Evolutionary conservation across 179 eudicot species (phyloP).

Genomic region (Silene vulgaris): DNA sequence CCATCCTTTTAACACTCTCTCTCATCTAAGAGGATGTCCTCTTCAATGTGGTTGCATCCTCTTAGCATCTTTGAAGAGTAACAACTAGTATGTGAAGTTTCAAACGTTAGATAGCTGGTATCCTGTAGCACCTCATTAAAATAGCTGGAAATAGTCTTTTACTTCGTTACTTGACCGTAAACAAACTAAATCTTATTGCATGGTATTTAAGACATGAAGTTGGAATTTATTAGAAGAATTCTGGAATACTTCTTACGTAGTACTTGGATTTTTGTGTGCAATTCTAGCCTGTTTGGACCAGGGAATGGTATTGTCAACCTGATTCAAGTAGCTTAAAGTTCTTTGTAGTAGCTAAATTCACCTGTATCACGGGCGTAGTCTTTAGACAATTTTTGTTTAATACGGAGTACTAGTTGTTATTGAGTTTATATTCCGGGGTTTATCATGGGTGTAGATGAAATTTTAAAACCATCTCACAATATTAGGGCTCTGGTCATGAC

Average conservation of each 20-base stretch:
- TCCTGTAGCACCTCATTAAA: neutral
- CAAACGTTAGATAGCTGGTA: neutral
- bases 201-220: neutral
- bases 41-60: no score
- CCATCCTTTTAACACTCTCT: no score
- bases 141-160: neutral
- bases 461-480: neutral
- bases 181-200: constrained; percentile 2
- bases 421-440: neutral
- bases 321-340: neutral
- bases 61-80: neutral
- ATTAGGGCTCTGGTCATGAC: neutral
- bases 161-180: neutral
- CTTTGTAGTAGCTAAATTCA: neutral
- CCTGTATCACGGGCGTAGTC: neutral
- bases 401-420: neutral
- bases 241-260: neutral
- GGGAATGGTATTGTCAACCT: neutral
- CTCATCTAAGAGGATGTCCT: no score
- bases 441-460: neutral
- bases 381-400: neutral
- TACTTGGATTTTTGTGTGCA: neutral
- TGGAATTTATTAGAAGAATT: neutral
- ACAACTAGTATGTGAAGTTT: neutral
- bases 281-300: neutral